Conservation (phyloP, 176 grass and related monocot genomes). For the Oryza glumipatula region DNA sequence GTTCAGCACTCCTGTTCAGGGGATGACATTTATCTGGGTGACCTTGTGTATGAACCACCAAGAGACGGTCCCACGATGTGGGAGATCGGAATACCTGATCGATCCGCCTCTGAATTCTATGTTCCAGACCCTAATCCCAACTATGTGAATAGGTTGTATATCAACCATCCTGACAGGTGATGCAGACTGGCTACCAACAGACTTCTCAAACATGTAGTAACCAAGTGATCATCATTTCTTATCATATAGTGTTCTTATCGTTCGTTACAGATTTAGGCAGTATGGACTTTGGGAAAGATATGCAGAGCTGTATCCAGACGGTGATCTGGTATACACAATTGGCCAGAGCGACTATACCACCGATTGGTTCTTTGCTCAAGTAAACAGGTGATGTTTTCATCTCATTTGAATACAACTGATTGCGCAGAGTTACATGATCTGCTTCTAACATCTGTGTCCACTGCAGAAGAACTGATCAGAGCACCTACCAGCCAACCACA, state of each 20-base stretch:
- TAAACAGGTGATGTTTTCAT: conserved; percentile 62
- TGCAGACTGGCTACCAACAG: neutral
- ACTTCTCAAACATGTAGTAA: conserved; percentile 5
- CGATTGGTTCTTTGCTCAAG: conserved; percentile 94
- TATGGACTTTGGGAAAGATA: conserved; percentile 98
- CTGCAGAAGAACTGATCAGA: conserved; percentile 65
- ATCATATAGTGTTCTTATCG: neutral
- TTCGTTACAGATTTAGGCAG: conserved; percentile 67
- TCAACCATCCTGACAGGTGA: conserved; percentile 81
- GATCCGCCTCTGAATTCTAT: conserved; percentile 76
- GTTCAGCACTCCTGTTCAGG: conserved; percentile 37
- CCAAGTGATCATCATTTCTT: neutral
- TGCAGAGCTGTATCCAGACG: conserved; percentile 65
- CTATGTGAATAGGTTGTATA: conserved; percentile 67
- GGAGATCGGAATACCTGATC: conserved; percentile 82
- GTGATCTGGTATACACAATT: conserved; percentile 71
- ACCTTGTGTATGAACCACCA: conserved; percentile 74
- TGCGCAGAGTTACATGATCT: neutral
- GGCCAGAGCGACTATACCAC: conserved; percentile 70
- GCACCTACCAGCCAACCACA: conserved; percentile 67
- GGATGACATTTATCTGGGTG: conserved; percentile 66
- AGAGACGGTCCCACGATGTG: conserved; percentile 83
- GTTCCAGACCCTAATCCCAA: conserved; percentile 82
- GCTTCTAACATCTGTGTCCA: conserved; percentile 7
- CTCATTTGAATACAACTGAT: neutral